Conservation (phyloP, 2,329 filamentous ascomycete genomes). For the Chaetothyriales sp. region DNA sequence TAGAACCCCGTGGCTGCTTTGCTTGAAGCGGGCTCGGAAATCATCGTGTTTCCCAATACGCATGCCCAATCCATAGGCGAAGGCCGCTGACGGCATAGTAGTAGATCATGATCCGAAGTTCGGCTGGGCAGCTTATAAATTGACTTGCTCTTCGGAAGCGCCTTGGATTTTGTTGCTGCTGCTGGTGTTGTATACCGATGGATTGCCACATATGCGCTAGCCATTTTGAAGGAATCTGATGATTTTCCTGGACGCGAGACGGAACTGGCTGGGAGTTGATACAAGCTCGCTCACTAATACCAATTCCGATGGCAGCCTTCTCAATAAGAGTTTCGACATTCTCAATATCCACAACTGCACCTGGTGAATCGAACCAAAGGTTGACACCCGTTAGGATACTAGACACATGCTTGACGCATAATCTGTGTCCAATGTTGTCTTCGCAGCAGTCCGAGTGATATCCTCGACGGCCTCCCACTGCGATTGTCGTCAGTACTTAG, state of each 20-base stretch:
- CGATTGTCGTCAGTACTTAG: background rate
- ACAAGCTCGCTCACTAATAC: background rate
- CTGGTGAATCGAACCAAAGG: background rate
- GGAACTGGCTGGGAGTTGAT: background rate
- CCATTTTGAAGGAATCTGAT: background rate
- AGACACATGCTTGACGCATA: background rate
- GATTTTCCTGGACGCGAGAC: background rate
- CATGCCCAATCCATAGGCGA: background rate
- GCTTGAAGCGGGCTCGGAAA: background rate
- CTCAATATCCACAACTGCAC: background rate
- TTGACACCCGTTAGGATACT: background rate
- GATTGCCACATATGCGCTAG: background rate
- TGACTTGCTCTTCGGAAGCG: background rate
- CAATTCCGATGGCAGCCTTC: background rate
- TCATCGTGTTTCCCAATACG: background rate
- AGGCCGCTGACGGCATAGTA: background rate
- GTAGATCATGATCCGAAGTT: background rate
- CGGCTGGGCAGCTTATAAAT: background rate
- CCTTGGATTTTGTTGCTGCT: background rate
- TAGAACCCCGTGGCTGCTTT: background rate
- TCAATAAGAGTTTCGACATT: background rate
- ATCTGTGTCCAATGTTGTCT: constrained; percentile 28
- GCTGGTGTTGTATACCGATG: background rate
- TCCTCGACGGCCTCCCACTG: constrained; percentile 43
- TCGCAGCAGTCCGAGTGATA: constrained; percentile 42